Evolutionary conservation across 345 rosid species (phyloP).

Genomic region (Arabis hirsuta): DNA sequence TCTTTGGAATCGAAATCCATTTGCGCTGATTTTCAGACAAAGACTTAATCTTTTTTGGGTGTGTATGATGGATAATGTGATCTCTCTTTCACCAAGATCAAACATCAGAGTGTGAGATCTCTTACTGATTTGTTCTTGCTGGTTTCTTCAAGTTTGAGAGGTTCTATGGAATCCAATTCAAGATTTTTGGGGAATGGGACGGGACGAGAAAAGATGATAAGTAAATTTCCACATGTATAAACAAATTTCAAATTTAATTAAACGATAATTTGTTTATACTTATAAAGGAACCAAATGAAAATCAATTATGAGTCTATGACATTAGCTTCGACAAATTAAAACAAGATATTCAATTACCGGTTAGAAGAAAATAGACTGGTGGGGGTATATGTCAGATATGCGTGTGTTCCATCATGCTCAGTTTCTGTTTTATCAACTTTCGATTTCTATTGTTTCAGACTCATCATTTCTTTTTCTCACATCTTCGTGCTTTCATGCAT

Average conservation of each 20-base stretch:
- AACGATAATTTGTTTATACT: too few relatives aligned
- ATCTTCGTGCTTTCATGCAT: too few relatives aligned
- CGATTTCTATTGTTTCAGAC: too few relatives aligned
- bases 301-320: too few relatives aligned
- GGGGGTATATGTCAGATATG: too few relatives aligned
- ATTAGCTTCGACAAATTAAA: background rate
- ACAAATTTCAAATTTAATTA: background rate
- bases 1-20: background rate
- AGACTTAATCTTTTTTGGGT: background rate
- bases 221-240: background rate
- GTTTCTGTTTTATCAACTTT: too few relatives aligned
- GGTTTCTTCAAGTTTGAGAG: conserved; percentile 7
- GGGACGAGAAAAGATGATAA: background rate
- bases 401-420: too few relatives aligned
- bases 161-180: background rate
- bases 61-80: background rate
- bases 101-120: conserved; percentile 4
- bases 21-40: background rate
- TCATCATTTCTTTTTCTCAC: too few relatives aligned
- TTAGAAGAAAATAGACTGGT: too few relatives aligned
- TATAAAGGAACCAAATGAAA: too few relatives aligned
- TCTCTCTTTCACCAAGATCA: background rate
- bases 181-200: background rate
- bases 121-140: conserved; percentile 14
- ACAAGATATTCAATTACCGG: background rate